Evolutionary conservation across 2,329 filamentous ascomycete species (phyloP).

Genomic region (Onygenales sp.): DNA sequence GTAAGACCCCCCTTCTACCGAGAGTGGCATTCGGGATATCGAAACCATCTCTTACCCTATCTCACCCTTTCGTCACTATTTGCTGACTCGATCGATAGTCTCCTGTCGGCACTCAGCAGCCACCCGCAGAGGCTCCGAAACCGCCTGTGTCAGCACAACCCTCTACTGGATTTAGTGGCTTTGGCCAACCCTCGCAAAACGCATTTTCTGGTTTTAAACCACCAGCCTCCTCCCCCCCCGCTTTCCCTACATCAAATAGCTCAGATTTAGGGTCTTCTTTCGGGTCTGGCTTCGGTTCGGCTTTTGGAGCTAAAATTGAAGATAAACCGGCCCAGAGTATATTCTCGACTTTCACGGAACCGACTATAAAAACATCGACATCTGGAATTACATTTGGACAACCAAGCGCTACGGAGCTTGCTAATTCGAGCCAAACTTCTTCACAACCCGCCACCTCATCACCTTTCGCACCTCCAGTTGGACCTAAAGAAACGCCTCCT

Average conservation of each 20-base stretch:
- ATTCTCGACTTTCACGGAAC: neutral
- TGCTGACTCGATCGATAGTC: neutral
- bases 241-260: slow-evolving; percentile 3
- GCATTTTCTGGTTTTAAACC: neutral
- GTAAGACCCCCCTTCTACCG: neutral
- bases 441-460: neutral
- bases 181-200: neutral
- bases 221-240: neutral
- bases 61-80: neutral
- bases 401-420: neutral
- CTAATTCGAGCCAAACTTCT: neutral
- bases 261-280: slow-evolving; percentile 1
- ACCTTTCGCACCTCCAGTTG: neutral
- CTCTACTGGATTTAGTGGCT: neutral
- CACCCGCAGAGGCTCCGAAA: neutral
- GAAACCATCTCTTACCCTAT: neutral
- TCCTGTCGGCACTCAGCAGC: neutral
- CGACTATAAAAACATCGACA: neutral
- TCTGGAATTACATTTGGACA: neutral
- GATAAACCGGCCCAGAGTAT: neutral
- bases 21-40: neutral
- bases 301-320: neutral
- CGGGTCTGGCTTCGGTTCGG: neutral
- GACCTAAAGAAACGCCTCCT: neutral
- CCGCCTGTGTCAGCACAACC: neutral